Conservation (phyloP, 2,329 filamentous ascomycete genomes). For the Ophiostoma quercus region DNA sequence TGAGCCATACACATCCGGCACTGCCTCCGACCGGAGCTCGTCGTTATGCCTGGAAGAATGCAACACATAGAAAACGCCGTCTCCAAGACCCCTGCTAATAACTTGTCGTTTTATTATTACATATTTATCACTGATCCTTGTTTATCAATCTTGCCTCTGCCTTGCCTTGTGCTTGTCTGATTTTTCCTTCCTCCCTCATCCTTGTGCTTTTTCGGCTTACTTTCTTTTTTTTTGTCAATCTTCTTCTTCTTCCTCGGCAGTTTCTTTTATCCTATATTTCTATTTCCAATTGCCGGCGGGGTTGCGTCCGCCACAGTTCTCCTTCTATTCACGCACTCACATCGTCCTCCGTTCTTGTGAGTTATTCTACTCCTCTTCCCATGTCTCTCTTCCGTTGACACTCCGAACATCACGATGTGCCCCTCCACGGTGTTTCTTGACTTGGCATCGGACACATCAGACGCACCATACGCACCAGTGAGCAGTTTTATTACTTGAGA, state of each 20-base stretch:
- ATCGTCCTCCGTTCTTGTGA: neutral
- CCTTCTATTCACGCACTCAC: neutral
- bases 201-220: neutral
- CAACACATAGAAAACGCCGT: neutral
- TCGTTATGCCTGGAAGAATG: neutral
- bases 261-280: neutral
- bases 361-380: neutral
- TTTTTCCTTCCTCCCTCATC: neutral
- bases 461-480: neutral
- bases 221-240: neutral
- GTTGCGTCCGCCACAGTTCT: neutral
- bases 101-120: neutral
- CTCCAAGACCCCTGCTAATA: neutral
- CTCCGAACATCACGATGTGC: neutral
- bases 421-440: neutral
- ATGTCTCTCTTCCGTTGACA: neutral
- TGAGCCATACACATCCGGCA: neutral
- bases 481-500: slow-evolving; percentile 10
- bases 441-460: neutral
- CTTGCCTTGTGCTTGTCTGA: neutral
- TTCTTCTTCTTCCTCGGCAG: slow-evolving; percentile 8
- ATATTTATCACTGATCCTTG: slow-evolving; percentile 13
- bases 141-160: slow-evolving; percentile 6
- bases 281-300: slow-evolving; percentile 11
- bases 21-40: slow-evolving; percentile 11